Evolutionary conservation across 805 yeast species (phyloP).

Genomic region (Sungouiella thailandica): DNA sequence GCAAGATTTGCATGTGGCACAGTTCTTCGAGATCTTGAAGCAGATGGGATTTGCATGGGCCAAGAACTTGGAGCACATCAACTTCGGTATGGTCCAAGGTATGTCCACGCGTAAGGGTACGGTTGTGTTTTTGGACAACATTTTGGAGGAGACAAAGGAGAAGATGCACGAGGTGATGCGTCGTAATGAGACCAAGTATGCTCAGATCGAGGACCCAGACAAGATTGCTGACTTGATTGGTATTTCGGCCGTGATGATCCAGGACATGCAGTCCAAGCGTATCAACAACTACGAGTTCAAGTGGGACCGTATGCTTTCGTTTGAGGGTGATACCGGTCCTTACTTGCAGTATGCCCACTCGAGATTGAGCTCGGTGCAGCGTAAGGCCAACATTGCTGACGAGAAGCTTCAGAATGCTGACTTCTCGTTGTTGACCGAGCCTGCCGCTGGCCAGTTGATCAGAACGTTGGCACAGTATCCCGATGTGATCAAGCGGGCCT

Average conservation of each 20-base stretch:
- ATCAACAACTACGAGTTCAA: slow-evolving; percentile 92
- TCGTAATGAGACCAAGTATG: slow-evolving; percentile 83
- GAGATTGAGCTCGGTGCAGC: slow-evolving; percentile 88
- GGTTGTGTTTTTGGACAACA: slow-evolving; percentile 94
- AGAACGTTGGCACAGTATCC: slow-evolving; percentile 88
- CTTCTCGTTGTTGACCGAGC: slow-evolving; percentile 60
- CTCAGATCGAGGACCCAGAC: slow-evolving; percentile 91
- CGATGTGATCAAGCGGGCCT: slow-evolving; percentile 78
- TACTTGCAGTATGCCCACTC: slow-evolving; percentile 98
- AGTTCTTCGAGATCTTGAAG: slow-evolving; percentile 88
- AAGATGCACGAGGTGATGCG: slow-evolving; percentile 97
- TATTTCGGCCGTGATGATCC: slow-evolving; percentile 96
- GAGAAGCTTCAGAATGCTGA: slow-evolving; percentile 47
- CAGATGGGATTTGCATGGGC: slow-evolving; percentile 92
- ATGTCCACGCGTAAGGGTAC: slow-evolving; percentile 99
- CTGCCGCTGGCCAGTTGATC: slow-evolving; percentile 63
- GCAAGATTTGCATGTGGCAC: slow-evolving; percentile 92
- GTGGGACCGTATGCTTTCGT: slow-evolving; percentile 97
- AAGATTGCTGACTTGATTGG: slow-evolving; percentile 93
- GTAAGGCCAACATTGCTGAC: slow-evolving; percentile 56
- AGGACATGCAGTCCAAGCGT: slow-evolving; percentile 97
- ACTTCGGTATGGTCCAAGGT: slow-evolving; percentile 97
- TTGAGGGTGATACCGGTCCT: slow-evolving; percentile 99
- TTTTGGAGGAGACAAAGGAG: slow-evolving; percentile 87
- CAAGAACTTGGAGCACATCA: slow-evolving; percentile 69